phyloP scores from a whole-genome alignment of 2,329 filamentous ascomycete species.

The Cryphonectria japonica region DNA sequence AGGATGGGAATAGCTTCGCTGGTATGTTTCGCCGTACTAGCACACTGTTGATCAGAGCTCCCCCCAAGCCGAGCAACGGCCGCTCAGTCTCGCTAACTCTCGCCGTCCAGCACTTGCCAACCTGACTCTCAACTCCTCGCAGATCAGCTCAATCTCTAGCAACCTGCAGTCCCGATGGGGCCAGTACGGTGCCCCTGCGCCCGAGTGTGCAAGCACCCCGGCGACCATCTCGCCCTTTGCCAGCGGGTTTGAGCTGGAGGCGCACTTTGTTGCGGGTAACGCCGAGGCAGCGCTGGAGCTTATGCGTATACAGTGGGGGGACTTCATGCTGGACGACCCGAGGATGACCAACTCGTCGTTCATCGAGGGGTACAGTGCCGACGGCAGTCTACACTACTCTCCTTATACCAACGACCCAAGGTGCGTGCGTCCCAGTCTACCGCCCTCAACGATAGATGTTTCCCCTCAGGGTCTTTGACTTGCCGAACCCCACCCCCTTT shows the following conservation, averaged over 20 bases:
- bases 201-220: slow-evolving; percentile 36
- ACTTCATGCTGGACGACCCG: slow-evolving; percentile 57
- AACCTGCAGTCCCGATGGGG: slow-evolving; percentile 31
- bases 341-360: slow-evolving; percentile 58
- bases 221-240: slow-evolving; percentile 44
- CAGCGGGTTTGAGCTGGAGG: slow-evolving; percentile 40
- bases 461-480: background rate
- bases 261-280: slow-evolving; percentile 35
- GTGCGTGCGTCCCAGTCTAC: background rate
- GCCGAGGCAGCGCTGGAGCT: slow-evolving; percentile 37
- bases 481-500: background rate
- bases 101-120: slow-evolving; percentile 17
- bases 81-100: background rate
- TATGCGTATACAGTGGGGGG: slow-evolving; percentile 41
- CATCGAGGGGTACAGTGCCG: slow-evolving; percentile 53
- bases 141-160: slow-evolving; percentile 22
- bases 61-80: background rate
- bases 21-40: slow-evolving; percentile 8
- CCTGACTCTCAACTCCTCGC: slow-evolving; percentile 21
- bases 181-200: slow-evolving; percentile 31
- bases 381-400: slow-evolving; percentile 52
- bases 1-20: slow-evolving; percentile 32
- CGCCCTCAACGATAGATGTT: background rate
- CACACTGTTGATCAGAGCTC: background rate
- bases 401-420: slow-evolving; percentile 49